Evolutionary conservation across 176 grass and related monocot genomes (phyloP).

Genomic region (Rhipidocladum racemiflorum): DNA sequence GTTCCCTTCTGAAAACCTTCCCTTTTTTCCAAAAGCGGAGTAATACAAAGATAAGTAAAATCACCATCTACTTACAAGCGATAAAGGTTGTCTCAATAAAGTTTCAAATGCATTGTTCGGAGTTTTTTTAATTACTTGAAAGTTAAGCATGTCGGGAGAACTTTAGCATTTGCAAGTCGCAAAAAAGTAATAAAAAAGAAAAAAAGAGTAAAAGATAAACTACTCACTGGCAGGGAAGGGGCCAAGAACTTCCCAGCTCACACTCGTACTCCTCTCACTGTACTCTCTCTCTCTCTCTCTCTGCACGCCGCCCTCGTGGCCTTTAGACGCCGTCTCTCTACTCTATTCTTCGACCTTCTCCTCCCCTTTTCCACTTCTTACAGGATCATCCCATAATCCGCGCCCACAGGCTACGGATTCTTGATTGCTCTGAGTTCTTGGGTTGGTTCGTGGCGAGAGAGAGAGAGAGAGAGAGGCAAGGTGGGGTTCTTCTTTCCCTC

Average conservation of each 20-base stretch:
- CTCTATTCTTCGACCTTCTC: slow-evolving; percentile 12
- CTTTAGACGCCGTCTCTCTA: slow-evolving; percentile 45
- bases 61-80: neutral
- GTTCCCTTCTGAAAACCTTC: neutral
- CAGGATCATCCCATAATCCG: slow-evolving; percentile 15
- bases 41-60: neutral
- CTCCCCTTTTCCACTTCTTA: slow-evolving; percentile 7
- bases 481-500: slow-evolving; percentile 1
- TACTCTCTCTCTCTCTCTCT: neutral
- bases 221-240: neutral
- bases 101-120: slow-evolving; percentile 15
- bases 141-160: slow-evolving; percentile 18
- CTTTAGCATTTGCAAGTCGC: slow-evolving; percentile 3
- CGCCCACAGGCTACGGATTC: neutral
- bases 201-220: neutral
- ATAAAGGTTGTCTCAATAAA: slow-evolving; percentile 10
- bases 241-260: neutral
- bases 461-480: neutral
- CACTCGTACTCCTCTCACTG: neutral
- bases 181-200: slow-evolving; percentile 30
- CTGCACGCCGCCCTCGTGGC: slow-evolving; percentile 25
- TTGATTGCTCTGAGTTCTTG: slow-evolving; percentile 4
- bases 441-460: slow-evolving; percentile 19
- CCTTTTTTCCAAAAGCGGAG: neutral
- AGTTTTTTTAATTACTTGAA: slow-evolving; percentile 23